phyloP scores from a whole-genome alignment of 2,329 filamentous ascomycete genomes.

The Diaporthe citri region DNA sequence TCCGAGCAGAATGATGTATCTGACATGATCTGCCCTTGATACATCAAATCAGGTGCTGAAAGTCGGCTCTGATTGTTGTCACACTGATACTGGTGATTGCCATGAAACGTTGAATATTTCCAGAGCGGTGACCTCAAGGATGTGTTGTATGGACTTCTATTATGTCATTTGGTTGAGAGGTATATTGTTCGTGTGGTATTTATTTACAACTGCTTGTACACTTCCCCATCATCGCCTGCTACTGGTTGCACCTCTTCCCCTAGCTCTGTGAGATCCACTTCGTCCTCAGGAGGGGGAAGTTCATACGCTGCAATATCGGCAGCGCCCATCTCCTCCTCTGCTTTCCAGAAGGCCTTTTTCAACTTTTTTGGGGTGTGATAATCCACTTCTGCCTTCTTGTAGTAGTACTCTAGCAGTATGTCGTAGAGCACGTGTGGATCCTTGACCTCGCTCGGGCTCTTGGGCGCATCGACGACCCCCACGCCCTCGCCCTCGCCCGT shows the following conservation, averaged over 20 bases:
- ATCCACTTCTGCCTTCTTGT: slow-evolving; percentile 19
- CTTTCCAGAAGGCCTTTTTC: background rate
- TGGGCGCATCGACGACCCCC: too few relatives aligned
- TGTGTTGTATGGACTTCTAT: background rate
- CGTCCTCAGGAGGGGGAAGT: background rate
- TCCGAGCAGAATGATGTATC: background rate
- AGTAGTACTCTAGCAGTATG: slow-evolving; percentile 36
- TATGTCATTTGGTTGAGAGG: slow-evolving; percentile 22
- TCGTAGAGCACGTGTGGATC: slow-evolving; percentile 32
- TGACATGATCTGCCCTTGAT: background rate
- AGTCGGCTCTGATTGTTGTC: background rate
- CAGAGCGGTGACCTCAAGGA: too few relatives aligned
- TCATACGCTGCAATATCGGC: background rate
- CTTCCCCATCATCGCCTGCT: background rate
- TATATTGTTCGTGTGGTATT: background rate
- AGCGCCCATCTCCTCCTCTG: slow-evolving; percentile 36
- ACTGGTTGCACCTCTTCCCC: background rate
- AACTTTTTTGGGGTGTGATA: background rate
- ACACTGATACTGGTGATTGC: background rate
- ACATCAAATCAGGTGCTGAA: background rate
- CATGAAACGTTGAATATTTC: background rate
- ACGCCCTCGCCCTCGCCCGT: too few relatives aligned
- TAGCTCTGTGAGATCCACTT: background rate
- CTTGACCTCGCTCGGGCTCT: slow-evolving; percentile 22
- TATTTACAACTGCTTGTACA: slow-evolving; percentile 14